Evolutionary conservation across 768 basidiomycete species (phyloP).

Genomic region (Leccinellum rugosiceps): DNA sequence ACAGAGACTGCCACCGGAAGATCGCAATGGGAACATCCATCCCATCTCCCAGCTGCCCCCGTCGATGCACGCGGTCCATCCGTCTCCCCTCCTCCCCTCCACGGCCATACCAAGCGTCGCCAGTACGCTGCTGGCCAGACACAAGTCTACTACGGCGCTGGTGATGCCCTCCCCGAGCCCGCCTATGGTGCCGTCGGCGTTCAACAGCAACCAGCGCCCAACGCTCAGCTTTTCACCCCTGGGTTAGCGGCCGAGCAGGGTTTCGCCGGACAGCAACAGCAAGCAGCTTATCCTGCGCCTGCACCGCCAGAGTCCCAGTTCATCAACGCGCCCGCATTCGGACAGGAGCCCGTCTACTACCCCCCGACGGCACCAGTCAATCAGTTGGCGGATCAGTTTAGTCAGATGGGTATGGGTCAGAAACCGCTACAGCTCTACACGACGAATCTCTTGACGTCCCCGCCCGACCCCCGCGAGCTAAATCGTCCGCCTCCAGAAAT

Average conservation of each 20-base stretch:
- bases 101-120: conserved; percentile 63
- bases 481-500: conserved; percentile 84
- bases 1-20: conserved; percentile 80
- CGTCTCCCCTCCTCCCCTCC: conserved; percentile 42
- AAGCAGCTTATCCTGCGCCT: conserved; percentile 51
- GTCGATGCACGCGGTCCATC: conserved; percentile 40
- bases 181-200: conserved; percentile 38
- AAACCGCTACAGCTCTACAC: conserved; percentile 80
- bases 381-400: conserved; percentile 78
- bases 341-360: conserved; percentile 41
- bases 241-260: conserved; percentile 70
- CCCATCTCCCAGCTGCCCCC: conserved; percentile 36
- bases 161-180: conserved; percentile 44
- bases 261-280: conserved; percentile 63
- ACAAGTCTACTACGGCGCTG: conserved; percentile 75
- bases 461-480: conserved; percentile 87
- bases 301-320: conserved; percentile 45
- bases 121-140: conserved; percentile 96
- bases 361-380: conserved; percentile 45
- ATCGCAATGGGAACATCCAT: conserved; percentile 87
- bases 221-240: conserved; percentile 77
- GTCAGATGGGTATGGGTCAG: conserved; percentile 84
- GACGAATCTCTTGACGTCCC: conserved; percentile 88
- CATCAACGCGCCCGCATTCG: conserved; percentile 43
- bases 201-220: conserved; percentile 36